phyloP scores from a whole-genome alignment of 2,329 filamentous ascomycete species.

The Colletotrichum nymphaeae region DNA sequence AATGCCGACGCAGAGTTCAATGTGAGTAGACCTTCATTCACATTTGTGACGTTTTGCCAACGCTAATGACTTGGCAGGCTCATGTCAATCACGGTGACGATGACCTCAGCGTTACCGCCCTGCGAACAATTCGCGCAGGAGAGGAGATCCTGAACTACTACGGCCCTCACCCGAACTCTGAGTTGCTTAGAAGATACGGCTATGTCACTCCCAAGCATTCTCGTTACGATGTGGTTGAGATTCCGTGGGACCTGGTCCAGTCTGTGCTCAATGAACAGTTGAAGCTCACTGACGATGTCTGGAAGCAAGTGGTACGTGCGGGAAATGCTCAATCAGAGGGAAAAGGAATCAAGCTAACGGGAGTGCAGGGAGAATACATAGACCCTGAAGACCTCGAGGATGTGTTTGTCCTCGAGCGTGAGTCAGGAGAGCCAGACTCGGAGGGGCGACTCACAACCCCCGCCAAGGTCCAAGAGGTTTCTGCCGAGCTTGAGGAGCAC shows the following conservation, averaged over 20 bases:
- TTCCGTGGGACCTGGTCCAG: conserved; percentile 72
- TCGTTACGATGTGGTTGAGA: conserved; percentile 84
- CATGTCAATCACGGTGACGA: conserved; percentile 66
- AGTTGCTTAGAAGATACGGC: conserved; percentile 86
- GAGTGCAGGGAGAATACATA: conserved; percentile 51
- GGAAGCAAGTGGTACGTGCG: conserved; percentile 56
- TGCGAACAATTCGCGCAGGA: conserved; percentile 75
- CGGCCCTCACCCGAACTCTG: conserved; percentile 83
- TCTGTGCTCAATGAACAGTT: conserved; percentile 54
- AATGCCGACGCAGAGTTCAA: conserved; percentile 93
- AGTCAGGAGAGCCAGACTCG: conserved; percentile 61
- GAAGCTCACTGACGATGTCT: conserved; percentile 48
- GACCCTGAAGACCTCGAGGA: conserved; percentile 79
- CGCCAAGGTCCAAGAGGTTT: conserved; percentile 54
- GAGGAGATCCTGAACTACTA: conserved; percentile 92
- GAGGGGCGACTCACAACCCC: conserved; percentile 56
- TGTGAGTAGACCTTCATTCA: conserved; percentile 52
- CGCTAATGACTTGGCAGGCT: conserved; percentile 47
- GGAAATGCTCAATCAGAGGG: conserved; percentile 31
- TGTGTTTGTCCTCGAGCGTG: conserved; percentile 75
- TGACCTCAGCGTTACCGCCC: conserved; percentile 75
- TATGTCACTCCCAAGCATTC: conserved; percentile 85
- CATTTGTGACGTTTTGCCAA: no score
- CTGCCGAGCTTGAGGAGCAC: conserved; percentile 63
- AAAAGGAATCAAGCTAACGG: conserved; percentile 35